Percentiles rank a stretch among this genome's conserved stretches.
Conservation (phyloP, 2,329 filamentous ascomycete genomes). For the Xylariales sp. region DNA sequence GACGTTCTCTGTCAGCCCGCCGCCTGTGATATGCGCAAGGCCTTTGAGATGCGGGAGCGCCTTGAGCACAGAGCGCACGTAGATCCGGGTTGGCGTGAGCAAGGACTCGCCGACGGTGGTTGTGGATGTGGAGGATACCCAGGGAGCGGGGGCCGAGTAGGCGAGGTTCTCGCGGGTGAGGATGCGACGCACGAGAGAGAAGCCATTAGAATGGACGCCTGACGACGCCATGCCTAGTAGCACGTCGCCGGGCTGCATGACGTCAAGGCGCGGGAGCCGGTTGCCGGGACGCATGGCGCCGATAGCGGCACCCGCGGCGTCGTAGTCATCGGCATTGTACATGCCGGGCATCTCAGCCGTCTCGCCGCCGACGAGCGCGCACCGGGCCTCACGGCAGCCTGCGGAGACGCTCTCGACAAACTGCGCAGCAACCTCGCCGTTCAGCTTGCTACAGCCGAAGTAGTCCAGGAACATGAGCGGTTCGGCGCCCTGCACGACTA, state of each 20-base stretch:
- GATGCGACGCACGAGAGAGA: conserved; percentile 94
- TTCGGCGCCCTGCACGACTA: conserved; percentile 94
- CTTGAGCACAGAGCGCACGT: conserved; percentile 83
- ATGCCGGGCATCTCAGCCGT: conserved; percentile 99
- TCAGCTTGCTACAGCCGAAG: conserved; percentile 91
- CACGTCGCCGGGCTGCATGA: conserved; percentile 85
- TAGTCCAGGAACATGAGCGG: conserved; percentile 98
- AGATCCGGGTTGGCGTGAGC: conserved; percentile 91
- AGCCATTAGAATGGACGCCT: conserved; percentile 95
- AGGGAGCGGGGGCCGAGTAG: conserved; percentile 81
- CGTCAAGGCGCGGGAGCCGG: conserved; percentile 78
- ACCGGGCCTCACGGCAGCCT: conserved; percentile 86
- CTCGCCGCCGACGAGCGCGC: conserved; percentile 94
- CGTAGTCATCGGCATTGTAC: conserved; percentile 89
- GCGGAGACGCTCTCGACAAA: conserved; percentile 92
- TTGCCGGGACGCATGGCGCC: conserved; percentile 79
- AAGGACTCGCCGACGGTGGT: conserved; percentile 75
- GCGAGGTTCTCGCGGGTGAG: conserved; percentile 77
- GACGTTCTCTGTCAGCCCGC: conserved; percentile 92
- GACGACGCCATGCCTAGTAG: conserved; percentile 86
- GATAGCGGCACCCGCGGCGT: conserved; percentile 89
- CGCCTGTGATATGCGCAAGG: conserved; percentile 96
- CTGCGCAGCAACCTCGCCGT: conserved; percentile 79
- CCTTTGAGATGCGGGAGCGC: conserved; percentile 80
- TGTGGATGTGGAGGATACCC: conserved; percentile 65